Base-by-base conservation (phyloP, 306 rosid species). In the Senna tora region DNA sequence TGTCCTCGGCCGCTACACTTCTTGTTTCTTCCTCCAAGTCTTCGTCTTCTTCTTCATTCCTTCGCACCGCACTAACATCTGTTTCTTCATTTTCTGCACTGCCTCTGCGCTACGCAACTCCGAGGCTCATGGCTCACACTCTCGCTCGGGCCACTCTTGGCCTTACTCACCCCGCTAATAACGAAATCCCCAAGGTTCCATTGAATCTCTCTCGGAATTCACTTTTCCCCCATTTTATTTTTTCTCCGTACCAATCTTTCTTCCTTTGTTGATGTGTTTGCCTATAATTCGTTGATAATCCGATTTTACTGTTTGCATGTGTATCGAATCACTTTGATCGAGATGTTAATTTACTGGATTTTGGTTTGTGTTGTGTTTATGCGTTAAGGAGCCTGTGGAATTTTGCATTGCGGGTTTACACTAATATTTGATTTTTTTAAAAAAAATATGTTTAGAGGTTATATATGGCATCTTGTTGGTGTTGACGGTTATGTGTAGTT, bases 141-240 rank as follows among this genome's bases (percentile, higher is more conserved):
- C 82, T 82, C 34, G 84, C 98, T 33, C 80, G 33, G 55, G 90
- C 88, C 88, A 88, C 84, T 69, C 99, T 95, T 16, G 99, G 99
- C 77, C 99, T 95, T 67, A 95, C 99, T 36, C 77, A 81, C 47
- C 96, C 99, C 28, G 41, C 86, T 38, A 66, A 13, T 50, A 47
- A 66, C 53, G 90, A 95, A 45, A 15, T 77, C 45, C 84, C 90
- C 9, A 83, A 95, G 96, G 99, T 94, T 15, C 5, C 7, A 7
- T 25, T 51, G 11, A 2, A 49, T 49, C 68, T 58, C 47, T 69
- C 53, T 69, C 34, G 8, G 11, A 12, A 19, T 43, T 49, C 49
- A 4, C 64, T 59, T 32, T 2, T 16, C 2, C 10, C 57, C 28
- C 57, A 0, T 3, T 22, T 8, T 13, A 17, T 71, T 6, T 30